Evolutionary conservation across 768 basidiomycete species (phyloP).

Genomic region (Pleurotus pulmonarius): DNA sequence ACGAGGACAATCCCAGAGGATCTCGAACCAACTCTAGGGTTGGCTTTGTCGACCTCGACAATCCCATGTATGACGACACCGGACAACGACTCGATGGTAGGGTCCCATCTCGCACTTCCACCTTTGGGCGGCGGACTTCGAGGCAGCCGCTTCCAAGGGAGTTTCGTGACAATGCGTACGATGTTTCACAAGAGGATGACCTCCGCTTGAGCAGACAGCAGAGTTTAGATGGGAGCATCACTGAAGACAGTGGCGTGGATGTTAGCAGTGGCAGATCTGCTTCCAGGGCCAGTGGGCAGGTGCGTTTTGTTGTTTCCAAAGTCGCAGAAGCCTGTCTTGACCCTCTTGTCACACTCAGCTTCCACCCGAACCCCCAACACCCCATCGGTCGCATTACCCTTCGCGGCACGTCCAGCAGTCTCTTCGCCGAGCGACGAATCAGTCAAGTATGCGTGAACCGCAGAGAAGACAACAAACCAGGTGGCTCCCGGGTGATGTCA

Average conservation of each 20-base stretch:
- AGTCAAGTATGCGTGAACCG: constrained; percentile 45
- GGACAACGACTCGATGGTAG: not conserved
- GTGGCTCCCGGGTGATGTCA: constrained; percentile 49
- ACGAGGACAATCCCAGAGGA: not conserved
- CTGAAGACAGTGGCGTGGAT: not conserved
- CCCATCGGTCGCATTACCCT: not conserved
- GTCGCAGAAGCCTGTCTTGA: too few relatives aligned
- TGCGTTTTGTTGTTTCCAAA: not conserved
- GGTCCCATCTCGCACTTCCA: constrained; percentile 2
- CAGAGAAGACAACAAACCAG: constrained; percentile 46
- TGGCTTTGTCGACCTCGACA: not conserved
- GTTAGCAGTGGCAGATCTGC: not conserved
- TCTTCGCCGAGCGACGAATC: constrained; percentile 14
- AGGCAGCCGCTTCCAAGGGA: constrained; percentile 41
- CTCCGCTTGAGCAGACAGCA: not conserved
- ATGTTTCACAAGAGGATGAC: constrained; percentile 14
- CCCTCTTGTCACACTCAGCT: constrained; percentile 7
- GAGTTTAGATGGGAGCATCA: not conserved
- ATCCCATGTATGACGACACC: not conserved
- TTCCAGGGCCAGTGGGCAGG: constrained; percentile 5
- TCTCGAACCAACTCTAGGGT: not conserved
- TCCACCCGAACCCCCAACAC: constrained; percentile 1
- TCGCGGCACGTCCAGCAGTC: constrained; percentile 10
- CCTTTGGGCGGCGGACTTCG: constrained; percentile 17
- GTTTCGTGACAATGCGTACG: constrained; percentile 30